Conservation (phyloP, 169 alveolate genomes). For the Plasmodium ovale region DNA sequence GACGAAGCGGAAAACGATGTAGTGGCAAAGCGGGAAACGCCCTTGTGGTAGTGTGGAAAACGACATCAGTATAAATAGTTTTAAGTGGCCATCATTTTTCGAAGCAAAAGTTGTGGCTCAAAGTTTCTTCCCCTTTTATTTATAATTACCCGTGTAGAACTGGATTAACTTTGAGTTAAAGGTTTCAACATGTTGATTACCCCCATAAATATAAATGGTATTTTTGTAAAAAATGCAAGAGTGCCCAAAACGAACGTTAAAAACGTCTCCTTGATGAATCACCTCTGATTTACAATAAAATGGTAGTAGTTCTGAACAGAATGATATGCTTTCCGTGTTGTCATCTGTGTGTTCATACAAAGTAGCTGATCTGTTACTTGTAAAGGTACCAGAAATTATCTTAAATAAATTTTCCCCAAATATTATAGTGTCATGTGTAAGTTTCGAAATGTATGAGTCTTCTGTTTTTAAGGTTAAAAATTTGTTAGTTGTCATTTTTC, state of each 20-base stretch:
- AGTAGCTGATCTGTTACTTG: not conserved
- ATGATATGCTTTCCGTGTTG: conserved; percentile 26
- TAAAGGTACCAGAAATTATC: conserved; percentile 20
- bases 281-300: conserved; percentile 76
- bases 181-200: conserved; percentile 9
- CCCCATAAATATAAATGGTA: conserved; percentile 65
- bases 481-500: conserved; percentile 45
- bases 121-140: not conserved
- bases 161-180: conserved; percentile 7
- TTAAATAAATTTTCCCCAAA: conserved; percentile 73
- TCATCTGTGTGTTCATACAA: not conserved
- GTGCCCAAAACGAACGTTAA: conserved; percentile 68
- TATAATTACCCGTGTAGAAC: conserved; percentile 22
- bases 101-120: too few species aligned
- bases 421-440: conserved; percentile 70
- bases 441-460: conserved; percentile 46
- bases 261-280: conserved; percentile 34
- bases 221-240: conserved; percentile 42
- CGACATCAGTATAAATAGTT: too few species aligned
- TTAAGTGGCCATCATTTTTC: too few species aligned
- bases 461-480: conserved; percentile 45
- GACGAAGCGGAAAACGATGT: too few species aligned
- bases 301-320: conserved; percentile 73
- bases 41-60: too few species aligned
- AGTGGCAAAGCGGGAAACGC: too few species aligned